Base-by-base conservation (phyloP, 2,329 filamentous ascomycete genomes). In the Penicillium sp. region DNA sequence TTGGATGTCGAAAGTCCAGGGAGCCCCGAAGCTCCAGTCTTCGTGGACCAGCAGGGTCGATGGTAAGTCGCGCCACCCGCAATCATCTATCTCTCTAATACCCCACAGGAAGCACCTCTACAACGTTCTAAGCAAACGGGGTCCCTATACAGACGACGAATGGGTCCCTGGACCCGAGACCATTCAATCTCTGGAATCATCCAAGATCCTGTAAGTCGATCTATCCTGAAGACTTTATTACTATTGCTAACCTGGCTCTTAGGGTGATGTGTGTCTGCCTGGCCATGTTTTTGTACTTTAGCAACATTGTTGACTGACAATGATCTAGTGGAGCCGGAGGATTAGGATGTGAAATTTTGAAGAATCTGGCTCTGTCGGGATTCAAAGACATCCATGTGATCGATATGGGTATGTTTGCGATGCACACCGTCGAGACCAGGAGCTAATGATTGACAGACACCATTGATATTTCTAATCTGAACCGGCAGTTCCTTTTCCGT, bases 361-460 rank as follows among this genome's bases (percentile, higher is more conserved):
- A 99, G 79, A 91, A 99, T 68, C 83, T 99, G 32, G 94, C 94
- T 40, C 83, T 99, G 49, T 97, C 93, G 2, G 92, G 92, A 27
- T 99, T 99, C 79, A 95, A 90, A 74, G 86, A 96, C 68, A 97
- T 99, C 63, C 92, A 99, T 78, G 94, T 99, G 55, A 97, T 99
- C 67, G 94, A 99, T 77, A 99, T 99, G 94, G 91, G 89, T 89
- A 76, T 55, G 81, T 70, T n/a, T 14, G 38, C 27, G 18, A 47
- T 22, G 29, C 2, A 7, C 27, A n/a, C 21, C 22, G 8, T 13
- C n/a, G 43, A 11, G 24, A 11, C n/a, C 13, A 7, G 22, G 34
- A 22, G 38, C 53, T 42, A 36, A 51, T 22, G n/a, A 21, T 34
- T 5, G 5, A 38, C 62, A 91, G 92, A 99, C 75, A 99, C 93